phyloP scores from a whole-genome alignment of 1,284 basidiomycete genomes.

The Tilletia walkeri region DNA sequence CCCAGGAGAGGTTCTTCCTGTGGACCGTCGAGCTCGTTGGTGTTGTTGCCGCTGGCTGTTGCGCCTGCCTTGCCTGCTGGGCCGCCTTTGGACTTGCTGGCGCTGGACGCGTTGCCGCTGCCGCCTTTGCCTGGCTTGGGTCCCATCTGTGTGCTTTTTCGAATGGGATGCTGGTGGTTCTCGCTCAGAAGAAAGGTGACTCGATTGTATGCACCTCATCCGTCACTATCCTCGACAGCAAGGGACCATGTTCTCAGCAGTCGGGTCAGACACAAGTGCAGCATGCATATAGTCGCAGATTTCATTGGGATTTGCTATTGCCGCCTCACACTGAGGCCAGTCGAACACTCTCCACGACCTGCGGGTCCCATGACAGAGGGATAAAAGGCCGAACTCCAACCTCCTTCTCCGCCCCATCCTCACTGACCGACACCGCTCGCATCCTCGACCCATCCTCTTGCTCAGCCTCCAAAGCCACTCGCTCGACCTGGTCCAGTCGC shows the following conservation, averaged over 20 bases:
- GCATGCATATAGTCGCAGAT: too few species aligned
- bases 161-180: too few species aligned
- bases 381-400: constrained; percentile 37
- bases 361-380: constrained; percentile 34
- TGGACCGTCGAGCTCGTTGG: constrained; percentile 39
- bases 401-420: constrained; percentile 22
- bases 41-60: neutral
- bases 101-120: neutral
- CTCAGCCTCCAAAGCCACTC: constrained; percentile 22
- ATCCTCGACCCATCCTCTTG: constrained; percentile 28
- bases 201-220: neutral
- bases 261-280: too few species aligned
- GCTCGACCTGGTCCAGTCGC: constrained; percentile 43
- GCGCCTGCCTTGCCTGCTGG: neutral
- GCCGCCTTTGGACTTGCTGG: neutral
- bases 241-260: too few species aligned
- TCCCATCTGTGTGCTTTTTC: neutral
- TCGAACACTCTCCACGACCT: constrained; percentile 12
- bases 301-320: neutral
- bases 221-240: neutral
- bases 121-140: constrained; percentile 6
- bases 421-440: constrained; percentile 16
- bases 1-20: constrained; percentile 67
- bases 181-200: too few species aligned
- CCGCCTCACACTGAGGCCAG: neutral